Evolutionary conservation across 2,329 filamentous ascomycete species (phyloP).

Genomic region (Sclerotinia subarctica): DNA sequence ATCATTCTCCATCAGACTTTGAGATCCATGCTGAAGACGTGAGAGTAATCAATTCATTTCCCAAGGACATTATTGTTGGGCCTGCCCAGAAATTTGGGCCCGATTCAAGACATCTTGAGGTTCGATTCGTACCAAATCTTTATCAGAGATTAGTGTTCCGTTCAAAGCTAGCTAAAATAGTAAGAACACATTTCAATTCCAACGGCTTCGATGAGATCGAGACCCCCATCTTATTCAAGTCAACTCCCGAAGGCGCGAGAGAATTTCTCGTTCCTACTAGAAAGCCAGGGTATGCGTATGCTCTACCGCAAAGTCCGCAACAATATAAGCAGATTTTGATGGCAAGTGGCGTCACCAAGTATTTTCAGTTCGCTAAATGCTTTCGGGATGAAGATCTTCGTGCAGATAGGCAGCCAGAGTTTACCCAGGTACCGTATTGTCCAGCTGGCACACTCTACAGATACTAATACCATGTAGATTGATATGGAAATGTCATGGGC

Average conservation of each 20-base stretch:
- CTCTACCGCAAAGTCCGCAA: conserved; percentile 91
- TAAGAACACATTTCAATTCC: conserved; percentile 41
- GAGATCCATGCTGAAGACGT: conserved; percentile 64
- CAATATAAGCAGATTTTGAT: conserved; percentile 99
- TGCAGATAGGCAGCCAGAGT: conserved; percentile 92
- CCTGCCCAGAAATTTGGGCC: conserved; percentile 68
- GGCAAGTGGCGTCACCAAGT: conserved; percentile 77
- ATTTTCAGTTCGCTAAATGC: conserved; percentile 91
- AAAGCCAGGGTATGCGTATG: conserved; percentile 73
- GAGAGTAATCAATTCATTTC: conserved; percentile 67
- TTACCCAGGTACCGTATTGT: conserved; percentile 66
- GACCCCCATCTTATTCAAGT: conserved; percentile 94
- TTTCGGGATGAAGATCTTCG: conserved; percentile 93
- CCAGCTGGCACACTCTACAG: neutral
- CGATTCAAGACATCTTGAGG: conserved; percentile 75
- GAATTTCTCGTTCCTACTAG: conserved; percentile 93
- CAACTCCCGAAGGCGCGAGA: conserved; percentile 89
- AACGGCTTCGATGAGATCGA: conserved; percentile 61
- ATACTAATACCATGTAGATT: conserved; percentile 50
- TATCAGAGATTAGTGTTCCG: conserved; percentile 69
- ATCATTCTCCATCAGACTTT: conserved; percentile 33
- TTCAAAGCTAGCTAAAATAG: conserved; percentile 52
- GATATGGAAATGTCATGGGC: conserved; percentile 94
- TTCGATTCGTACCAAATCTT: conserved; percentile 69
- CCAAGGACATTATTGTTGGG: conserved; percentile 72